Conservation (phyloP, 345 rosid species). For the Gossypium longicalyx region DNA sequence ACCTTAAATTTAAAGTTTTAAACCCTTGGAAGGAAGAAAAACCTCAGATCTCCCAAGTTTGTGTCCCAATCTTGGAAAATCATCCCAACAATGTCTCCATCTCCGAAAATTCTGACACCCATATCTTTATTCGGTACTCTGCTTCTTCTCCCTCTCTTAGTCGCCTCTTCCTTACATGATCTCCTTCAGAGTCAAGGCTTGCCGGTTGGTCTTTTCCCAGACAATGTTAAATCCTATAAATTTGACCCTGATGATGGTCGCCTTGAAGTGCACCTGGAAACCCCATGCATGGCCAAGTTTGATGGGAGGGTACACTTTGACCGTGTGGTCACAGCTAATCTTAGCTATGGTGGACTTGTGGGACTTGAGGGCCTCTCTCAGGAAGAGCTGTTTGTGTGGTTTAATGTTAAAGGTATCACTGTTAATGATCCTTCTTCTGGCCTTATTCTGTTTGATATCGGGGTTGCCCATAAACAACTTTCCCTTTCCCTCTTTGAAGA, state of each 20-base stretch:
- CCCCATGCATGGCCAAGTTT: conserved; percentile 71
- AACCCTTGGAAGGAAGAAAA: conserved; percentile 6
- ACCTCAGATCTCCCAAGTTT: conserved; percentile 7
- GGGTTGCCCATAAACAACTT: conserved; percentile 73
- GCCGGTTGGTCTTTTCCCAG: conserved; percentile 82
- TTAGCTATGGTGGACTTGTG: conserved; percentile 73
- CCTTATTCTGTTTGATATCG: conserved; percentile 74
- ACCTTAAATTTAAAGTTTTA: neutral
- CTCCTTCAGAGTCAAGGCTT: conserved; percentile 76
- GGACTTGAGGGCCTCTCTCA: conserved; percentile 76
- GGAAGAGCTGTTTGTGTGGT: conserved; percentile 84
- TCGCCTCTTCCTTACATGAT: conserved; percentile 40
- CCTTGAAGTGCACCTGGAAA: conserved; percentile 59
- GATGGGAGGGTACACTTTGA: conserved; percentile 72
- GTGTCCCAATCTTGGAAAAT: neutral
- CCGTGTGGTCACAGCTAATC: conserved; percentile 70
- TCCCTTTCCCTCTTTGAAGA: conserved; percentile 86
- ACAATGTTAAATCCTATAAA: conserved; percentile 52
- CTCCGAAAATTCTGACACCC: conserved; percentile 38
- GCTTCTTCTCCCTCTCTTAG: conserved; percentile 23
- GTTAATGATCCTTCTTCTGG: conserved; percentile 87
- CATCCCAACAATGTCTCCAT: conserved; percentile 30
- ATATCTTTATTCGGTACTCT: conserved; percentile 16
- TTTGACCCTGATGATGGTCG: conserved; percentile 45
- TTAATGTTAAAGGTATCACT: conserved; percentile 69